phyloP scores from a whole-genome alignment of 345 rosid genomes.

The Ailanthus altissimus region DNA sequence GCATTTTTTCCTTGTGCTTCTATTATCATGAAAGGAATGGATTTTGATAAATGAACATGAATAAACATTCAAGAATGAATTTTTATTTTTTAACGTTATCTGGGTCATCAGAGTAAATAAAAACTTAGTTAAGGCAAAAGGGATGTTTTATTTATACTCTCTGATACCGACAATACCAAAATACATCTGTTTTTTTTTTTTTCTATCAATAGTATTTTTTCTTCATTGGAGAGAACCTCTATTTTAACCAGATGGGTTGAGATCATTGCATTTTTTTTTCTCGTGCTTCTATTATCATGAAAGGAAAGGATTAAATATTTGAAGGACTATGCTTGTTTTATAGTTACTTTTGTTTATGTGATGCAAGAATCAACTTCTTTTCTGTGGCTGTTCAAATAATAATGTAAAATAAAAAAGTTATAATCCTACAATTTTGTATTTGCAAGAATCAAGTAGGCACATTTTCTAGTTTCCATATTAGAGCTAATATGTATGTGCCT shows the following conservation, averaged over 20 bases:
- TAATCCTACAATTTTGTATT: not conserved
- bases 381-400: not conserved
- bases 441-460: not conserved
- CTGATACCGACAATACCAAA: not conserved
- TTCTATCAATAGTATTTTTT: not conserved
- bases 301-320: too few species aligned
- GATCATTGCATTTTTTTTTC: conserved; percentile 11
- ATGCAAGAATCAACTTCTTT: not conserved
- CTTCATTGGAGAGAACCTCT: not conserved
- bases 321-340: too few species aligned
- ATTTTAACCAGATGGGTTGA: not conserved
- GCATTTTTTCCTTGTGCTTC: not conserved
- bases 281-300: not conserved
- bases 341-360: not conserved
- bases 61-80: not conserved
- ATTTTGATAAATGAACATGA: too few species aligned
- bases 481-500: not conserved
- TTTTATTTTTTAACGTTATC: not conserved
- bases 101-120: not conserved
- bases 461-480: not conserved
- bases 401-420: not conserved
- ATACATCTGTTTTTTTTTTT: not conserved
- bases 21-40: not conserved
- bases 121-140: not conserved
- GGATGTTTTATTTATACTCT: not conserved